These are phyloP conservation scores for Backusella sp. DNA, from an alignment of 192 early-diverging fungal species.

Conservation along the genomic window DNA sequence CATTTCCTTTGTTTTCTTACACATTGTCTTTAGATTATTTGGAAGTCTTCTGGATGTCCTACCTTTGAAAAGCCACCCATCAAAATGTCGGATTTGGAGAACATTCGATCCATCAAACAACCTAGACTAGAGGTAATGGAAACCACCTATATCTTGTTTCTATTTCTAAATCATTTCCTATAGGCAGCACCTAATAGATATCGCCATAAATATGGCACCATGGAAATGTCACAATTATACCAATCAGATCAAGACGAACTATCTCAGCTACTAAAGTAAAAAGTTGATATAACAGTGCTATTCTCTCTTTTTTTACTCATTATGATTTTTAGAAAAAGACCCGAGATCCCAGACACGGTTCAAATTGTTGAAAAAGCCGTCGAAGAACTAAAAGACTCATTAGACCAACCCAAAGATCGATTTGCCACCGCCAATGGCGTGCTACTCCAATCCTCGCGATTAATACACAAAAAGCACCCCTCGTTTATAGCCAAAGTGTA, in stretches of 20 bases:
- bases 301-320: not conserved
- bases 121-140: conserved; percentile 16
- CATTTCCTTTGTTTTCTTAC: not conserved
- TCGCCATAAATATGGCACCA: conserved; percentile 26
- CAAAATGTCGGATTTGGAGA: conserved; percentile 40
- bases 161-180: not conserved
- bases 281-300: not conserved
- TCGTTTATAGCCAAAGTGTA: conserved; percentile 27
- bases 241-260: not conserved
- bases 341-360: conserved; percentile 10
- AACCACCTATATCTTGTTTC: not conserved
- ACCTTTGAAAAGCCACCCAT: conserved; percentile 61
- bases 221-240: conserved; percentile 26
- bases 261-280: conserved; percentile 23
- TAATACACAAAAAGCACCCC: conserved; percentile 13
- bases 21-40: conserved; percentile 51
- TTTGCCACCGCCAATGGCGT: conserved; percentile 30
- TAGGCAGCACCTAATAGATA: conserved; percentile 15
- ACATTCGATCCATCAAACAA: conserved; percentile 7
- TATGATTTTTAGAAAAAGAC: conserved; percentile 4
- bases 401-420: not conserved
- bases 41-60: conserved; percentile 80
- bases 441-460: conserved; percentile 26
- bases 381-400: conserved; percentile 8
- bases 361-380: conserved; percentile 15